A percentile compares a stretch with the other conserved stretches of the same genome.
Evolutionary conservation across 2,329 filamentous ascomycete genomes (phyloP).

Genomic region (Calonectria honghensis): DNA sequence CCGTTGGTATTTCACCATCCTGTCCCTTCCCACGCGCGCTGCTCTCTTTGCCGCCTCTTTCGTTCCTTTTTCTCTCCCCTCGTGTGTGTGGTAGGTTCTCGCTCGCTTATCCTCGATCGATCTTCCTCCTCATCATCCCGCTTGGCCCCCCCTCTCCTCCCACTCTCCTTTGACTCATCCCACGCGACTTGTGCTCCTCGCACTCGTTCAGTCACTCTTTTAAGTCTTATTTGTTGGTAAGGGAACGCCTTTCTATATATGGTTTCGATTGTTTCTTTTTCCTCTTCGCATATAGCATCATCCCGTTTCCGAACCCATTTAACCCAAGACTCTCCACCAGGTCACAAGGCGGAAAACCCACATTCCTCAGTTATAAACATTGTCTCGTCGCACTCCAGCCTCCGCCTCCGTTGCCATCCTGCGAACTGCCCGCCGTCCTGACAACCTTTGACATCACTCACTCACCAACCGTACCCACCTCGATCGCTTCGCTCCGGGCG

Average conservation of each 20-base stretch:
- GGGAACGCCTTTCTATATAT: conserved; percentile 28
- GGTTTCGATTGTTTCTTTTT: background rate
- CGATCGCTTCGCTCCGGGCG: background rate
- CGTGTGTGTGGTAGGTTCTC: conserved; percentile 25
- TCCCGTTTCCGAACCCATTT: conserved; percentile 15
- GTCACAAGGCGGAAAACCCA: conserved; percentile 44
- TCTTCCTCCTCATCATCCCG: conserved; percentile 18
- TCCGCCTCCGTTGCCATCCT: conserved; percentile 27
- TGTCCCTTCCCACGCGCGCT: conserved; percentile 32
- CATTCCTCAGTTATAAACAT: conserved; percentile 46
- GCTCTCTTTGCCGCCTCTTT: conserved; percentile 3
- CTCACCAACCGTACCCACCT: background rate
- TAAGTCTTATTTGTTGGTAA: conserved; percentile 49
- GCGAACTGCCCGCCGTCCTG: conserved; percentile 15
- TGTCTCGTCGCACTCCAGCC: conserved; percentile 34
- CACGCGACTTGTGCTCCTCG: conserved; percentile 22
- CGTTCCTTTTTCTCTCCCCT: conserved; percentile 38
- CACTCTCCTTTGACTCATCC: conserved; percentile 25
- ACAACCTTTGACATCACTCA: conserved; percentile 31
- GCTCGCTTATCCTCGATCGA: conserved; percentile 32
- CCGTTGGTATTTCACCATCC: conserved; percentile 23
- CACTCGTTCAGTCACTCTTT: conserved; percentile 29
- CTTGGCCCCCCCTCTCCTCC: background rate
- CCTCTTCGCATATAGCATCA: conserved; percentile 11
- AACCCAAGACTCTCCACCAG: conserved; percentile 44